Base-by-base conservation (phyloP, 768 basidiomycete genomes). In the Boletus rex-veris region DNA sequence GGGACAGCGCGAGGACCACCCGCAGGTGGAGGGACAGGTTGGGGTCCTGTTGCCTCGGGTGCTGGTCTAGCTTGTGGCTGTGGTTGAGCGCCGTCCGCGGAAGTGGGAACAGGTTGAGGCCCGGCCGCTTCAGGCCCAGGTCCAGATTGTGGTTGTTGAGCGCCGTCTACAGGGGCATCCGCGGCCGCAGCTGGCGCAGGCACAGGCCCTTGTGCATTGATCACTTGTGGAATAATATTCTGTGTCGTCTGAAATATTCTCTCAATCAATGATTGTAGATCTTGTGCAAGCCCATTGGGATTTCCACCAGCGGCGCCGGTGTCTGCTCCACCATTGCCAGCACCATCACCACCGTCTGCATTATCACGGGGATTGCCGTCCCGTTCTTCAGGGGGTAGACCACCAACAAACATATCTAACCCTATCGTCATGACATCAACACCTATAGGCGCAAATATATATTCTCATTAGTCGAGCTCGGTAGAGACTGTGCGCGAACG, bases 401-500 rank as follows among this genome's bases (percentile, higher is more conserved):
- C 61, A 41, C 59, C 64, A 9, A 74, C 55, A 51, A 74, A 68
- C 63, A 77, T 70, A 50, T 77, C 75, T 28, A 76, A 57, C n/a
- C 75, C 75, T 47, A 77, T 70, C 18, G 75, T 74, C 24, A 77
- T 4, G 6, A 73, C 54, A 40, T 69, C 68, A 1, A 62, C 47
- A 49, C 52, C 69, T 57, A 26, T 12, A 40, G 26, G 41, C 5
- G 8, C 33, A 53, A 57, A 53, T 0, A 47, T 0, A 47, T 5
- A 39, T 45, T 24, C 58, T 60, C 61, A 26, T 68, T 49, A 53
- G 61, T 55, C 24, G 52, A 66, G 53, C 15, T 59, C 46, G 48
- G 64, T 16, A 62, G 61, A 30, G 18, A 57, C 41, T 55, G 53
- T 55, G 53, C 45, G 51, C 58, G 21, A n/a, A 45, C 16, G 18